Evolutionary conservation across 2,329 filamentous ascomycete genomes (phyloP), one percentile per base, ranked within the genome.

Genomic region (Thielaviopsis euricoi): DNA sequence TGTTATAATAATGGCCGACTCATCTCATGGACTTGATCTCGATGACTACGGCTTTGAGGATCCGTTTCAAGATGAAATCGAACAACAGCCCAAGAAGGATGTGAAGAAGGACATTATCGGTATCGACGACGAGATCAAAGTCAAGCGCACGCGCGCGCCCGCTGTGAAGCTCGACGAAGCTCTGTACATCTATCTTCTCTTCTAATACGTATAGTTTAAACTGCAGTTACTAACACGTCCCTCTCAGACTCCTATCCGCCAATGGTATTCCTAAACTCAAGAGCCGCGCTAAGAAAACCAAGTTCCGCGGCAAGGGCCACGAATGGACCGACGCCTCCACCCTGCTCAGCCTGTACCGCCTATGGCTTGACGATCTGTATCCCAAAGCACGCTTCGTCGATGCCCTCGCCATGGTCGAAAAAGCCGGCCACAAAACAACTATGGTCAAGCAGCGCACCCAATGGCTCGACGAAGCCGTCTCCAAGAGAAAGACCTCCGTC

Each of bases 301-400:
- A 81, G 63, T 82, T 96, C 64, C 94, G 91, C 68, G 93, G 93
- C 54, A 97, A 95, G 70, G 91, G 90, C 0, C 88, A 97, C 67
- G 93, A 98, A 83, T 97, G 93, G 70, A 84, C 86, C 19, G 93
- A 98, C 67, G 81, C 89, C 12, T 80, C 84, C 0, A 81, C 83
- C 17, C 77, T 98, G 23, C 76, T 98, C 53, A 88, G 87, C 23
- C 87, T 94, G 67, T 98, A 97, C 67, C 93, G 97, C 68, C 71
- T 95, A 58, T 98, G 93, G 93, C 85, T 98, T 1, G 91, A 98
- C 70, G 89, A 96, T 66, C 76, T 98, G 13, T 98, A 90, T 66
- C 93, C 93, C 13, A 89, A 94, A 66, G 93, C 91, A 5, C 91
- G 89, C 66, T 98, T 98, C 66, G 79, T 87, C 53, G 93, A 98